These are phyloP conservation scores for Fusarium compactum DNA, from an alignment of 2,329 filamentous ascomycete genomes.

Conservation along the genomic window DNA sequence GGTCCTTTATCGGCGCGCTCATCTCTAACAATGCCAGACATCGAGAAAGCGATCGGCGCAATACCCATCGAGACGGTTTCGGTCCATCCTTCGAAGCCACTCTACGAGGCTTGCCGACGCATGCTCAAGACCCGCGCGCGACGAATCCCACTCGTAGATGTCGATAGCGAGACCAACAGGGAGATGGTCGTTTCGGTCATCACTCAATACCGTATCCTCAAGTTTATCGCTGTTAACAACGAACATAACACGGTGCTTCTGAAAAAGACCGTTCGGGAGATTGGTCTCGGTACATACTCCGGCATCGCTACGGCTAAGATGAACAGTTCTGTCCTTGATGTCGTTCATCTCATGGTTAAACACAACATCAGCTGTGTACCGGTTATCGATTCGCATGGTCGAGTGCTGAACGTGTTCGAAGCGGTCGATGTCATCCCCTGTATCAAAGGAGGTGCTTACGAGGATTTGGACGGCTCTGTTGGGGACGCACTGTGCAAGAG, in stretches of 20 bases:
- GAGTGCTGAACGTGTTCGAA: constrained; percentile 95
- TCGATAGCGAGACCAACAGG: constrained; percentile 92
- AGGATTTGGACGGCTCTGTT: constrained; percentile 86
- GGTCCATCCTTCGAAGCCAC: constrained; percentile 88
- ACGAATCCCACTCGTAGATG: constrained; percentile 91
- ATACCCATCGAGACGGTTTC: constrained; percentile 93
- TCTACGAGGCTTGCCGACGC: constrained; percentile 94
- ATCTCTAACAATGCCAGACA: constrained; percentile 69
- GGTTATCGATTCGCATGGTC: constrained; percentile 81
- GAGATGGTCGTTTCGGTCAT: constrained; percentile 96
- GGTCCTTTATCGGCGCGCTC: not conserved
- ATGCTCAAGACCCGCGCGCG: constrained; percentile 96
- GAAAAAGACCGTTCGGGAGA: constrained; percentile 86
- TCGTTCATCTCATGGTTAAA: constrained; percentile 92
- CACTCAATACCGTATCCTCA: constrained; percentile 97
- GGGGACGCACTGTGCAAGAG: constrained; percentile 90
- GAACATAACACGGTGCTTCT: constrained; percentile 87
- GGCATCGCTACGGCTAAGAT: constrained; percentile 86
- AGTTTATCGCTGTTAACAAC: constrained; percentile 96
- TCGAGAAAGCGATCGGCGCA: constrained; percentile 93
- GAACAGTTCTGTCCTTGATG: constrained; percentile 91
- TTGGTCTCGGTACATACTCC: constrained; percentile 86
- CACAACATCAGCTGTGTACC: constrained; percentile 95
- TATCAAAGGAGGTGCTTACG: constrained; percentile 93
- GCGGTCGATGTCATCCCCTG: constrained; percentile 96